Evolutionary conservation across 2,329 filamentous ascomycete species (phyloP).

Genomic region (Cercospora zeae-maydis): DNA sequence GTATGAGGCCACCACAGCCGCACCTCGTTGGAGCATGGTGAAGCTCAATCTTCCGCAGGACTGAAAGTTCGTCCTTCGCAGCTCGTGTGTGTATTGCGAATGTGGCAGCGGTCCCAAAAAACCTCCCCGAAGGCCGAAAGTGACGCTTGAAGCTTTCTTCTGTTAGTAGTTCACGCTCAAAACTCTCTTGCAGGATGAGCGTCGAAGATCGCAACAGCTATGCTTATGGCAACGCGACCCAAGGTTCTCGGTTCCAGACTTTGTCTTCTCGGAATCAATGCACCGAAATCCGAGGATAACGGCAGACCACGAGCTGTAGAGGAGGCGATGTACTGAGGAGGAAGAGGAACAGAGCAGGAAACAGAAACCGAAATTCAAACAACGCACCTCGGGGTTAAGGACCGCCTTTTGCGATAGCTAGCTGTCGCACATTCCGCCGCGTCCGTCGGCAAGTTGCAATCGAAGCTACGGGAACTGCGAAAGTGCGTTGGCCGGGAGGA

Average conservation of each 20-base stretch:
- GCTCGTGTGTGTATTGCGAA: neutral
- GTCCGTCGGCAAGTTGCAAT: neutral
- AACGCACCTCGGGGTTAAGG: neutral
- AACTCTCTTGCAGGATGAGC: neutral
- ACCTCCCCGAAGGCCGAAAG: neutral
- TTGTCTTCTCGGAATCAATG: neutral
- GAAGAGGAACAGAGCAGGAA: neutral
- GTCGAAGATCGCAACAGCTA: neutral
- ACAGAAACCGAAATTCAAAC: neutral
- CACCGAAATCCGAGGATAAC: neutral
- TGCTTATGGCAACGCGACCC: neutral
- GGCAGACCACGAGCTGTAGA: neutral
- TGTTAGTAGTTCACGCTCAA: neutral
- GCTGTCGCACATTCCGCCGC: conserved; percentile 1
- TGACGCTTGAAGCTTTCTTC: neutral
- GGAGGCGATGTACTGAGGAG: neutral
- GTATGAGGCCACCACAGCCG: conserved; percentile 36
- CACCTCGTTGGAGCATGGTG: conserved; percentile 7
- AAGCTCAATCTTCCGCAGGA: neutral
- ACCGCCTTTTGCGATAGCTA: neutral
- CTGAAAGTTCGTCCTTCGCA: neutral
- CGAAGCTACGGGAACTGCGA: conserved; percentile 3
- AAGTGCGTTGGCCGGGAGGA: conserved; percentile 5
- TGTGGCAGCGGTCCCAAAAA: neutral
- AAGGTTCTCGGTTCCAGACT: neutral